Evolutionary conservation across 495 filamentous ascomycete genomes (phyloP), one percentile per base, ranked within the genome.

Genomic region (Viridothelium virens): DNA sequence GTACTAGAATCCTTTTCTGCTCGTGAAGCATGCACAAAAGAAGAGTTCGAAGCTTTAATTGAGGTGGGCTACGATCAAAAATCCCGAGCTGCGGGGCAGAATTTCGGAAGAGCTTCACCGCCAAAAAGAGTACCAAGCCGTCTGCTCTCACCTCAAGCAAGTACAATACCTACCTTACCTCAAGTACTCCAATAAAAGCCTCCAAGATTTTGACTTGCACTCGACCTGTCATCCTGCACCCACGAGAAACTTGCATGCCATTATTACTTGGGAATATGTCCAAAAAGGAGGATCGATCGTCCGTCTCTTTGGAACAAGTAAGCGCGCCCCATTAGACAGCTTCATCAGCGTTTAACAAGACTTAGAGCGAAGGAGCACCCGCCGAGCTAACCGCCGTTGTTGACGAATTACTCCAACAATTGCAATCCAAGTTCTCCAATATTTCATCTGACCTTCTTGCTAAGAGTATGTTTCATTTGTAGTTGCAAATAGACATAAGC

Each of bases 361-460:
- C 7, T 25, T 37, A 41, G 9, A 38, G 62, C 16, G 70, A 72
- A 14, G 63, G 65, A 5, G 65, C 65, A 3, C 66, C 70, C 12
- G 83, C 84, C 53, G 89, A 90, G 70, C 85, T 96, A 56, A 85
- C 86, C 2, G 86, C 84, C 2, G 89, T 88, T 0, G 86, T 96
- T 2, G 92, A 96, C 71, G 89, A 94, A 18, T 83, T 96, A 12
- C 81, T 98, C 10, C 87, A 92, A 71, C 86, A 89, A 38, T 79
- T 98, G 2, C 87, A 88, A 31, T 85, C 84, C 73, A 97, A 96
- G 74, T 95, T 96, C 73, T 84, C 87, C 34, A 84, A 82, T 44
- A 84, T 96, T 2, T 92, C 89, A 0, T 84, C 83, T 63, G 91
- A 96, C 73, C 86, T 98, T 61, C 91, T 96, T 71, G 83, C 87